A percentile compares a stretch with the other conserved stretches of the same genome.
Evolutionary conservation across 2,329 filamentous ascomycete species (phyloP).

Genomic region (Calonectria hawksworthii): DNA sequence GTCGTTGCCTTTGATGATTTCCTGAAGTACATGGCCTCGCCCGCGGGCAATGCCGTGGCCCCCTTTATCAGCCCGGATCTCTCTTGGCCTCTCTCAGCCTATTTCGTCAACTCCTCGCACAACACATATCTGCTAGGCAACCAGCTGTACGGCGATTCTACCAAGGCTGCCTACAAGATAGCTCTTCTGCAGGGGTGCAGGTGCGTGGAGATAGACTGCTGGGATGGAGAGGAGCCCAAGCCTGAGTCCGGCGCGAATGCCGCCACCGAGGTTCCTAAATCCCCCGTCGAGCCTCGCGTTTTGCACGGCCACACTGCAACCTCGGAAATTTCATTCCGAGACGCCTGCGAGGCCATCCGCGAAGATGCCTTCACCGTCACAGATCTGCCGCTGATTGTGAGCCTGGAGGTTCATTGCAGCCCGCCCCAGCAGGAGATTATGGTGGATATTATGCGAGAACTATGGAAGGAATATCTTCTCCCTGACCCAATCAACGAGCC

Average conservation of each 20-base stretch:
- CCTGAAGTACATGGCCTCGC: too few species aligned
- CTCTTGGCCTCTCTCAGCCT: conserved; percentile 86
- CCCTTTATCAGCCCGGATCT: conserved; percentile 65
- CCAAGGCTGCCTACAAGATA: conserved; percentile 88
- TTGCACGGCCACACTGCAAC: conserved; percentile 93
- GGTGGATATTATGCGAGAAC: conserved; percentile 91
- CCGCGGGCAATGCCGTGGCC: conserved; percentile 54
- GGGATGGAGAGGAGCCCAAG: conserved; percentile 83
- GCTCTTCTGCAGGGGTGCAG: conserved; percentile 88
- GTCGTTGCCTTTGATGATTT: too few species aligned
- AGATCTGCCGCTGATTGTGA: conserved; percentile 91
- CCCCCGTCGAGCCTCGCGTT: conserved; percentile 78
- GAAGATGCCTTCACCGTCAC: conserved; percentile 82
- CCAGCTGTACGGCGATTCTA: conserved; percentile 88
- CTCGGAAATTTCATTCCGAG: conserved; percentile 88
- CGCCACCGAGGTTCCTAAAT: conserved; percentile 54
- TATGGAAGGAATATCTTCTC: conserved; percentile 82
- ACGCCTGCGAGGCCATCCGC: conserved; percentile 85
- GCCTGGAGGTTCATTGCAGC: conserved; percentile 90
- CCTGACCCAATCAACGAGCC: conserved; percentile 63
- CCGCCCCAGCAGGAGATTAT: conserved; percentile 87
- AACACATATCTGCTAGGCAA: conserved; percentile 94
- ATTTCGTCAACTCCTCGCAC: conserved; percentile 94
- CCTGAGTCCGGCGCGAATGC: conserved; percentile 62
- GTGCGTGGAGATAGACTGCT: conserved; percentile 95